Conservation (phyloP, 345 rosid species). For the Corchorus olitorius region DNA sequence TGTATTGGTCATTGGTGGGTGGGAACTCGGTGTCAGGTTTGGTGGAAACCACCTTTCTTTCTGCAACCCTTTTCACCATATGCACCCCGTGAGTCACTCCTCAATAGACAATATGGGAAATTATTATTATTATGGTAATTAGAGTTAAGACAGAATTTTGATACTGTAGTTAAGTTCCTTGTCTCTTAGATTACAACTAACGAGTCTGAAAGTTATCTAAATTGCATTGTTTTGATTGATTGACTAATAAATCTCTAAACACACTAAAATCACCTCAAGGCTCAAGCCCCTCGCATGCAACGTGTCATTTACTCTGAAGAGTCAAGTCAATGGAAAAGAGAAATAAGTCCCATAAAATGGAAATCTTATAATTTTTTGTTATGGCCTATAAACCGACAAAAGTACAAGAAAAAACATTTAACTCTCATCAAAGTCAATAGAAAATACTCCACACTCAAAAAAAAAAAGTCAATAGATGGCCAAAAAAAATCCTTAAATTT, state of each 20-base stretch:
- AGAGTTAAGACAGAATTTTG: too few relatives aligned
- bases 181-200: background rate
- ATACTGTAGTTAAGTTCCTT: background rate
- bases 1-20: background rate
- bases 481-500: too few relatives aligned
- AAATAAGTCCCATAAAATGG: background rate
- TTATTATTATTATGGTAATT: too few relatives aligned
- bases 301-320: background rate
- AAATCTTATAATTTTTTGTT: background rate
- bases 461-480: background rate
- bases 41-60: background rate
- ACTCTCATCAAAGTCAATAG: background rate
- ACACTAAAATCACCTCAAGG: background rate
- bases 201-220: background rate
- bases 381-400: background rate
- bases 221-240: background rate
- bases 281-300: background rate
- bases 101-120: too few relatives aligned
- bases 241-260: too few relatives aligned
- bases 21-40: background rate
- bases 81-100: background rate
- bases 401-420: background rate
- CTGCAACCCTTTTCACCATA: background rate
- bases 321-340: background rate
- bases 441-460: background rate